Conservation (phyloP, 192 early-diverging fungal genomes). For the Podila epicladia region DNA sequence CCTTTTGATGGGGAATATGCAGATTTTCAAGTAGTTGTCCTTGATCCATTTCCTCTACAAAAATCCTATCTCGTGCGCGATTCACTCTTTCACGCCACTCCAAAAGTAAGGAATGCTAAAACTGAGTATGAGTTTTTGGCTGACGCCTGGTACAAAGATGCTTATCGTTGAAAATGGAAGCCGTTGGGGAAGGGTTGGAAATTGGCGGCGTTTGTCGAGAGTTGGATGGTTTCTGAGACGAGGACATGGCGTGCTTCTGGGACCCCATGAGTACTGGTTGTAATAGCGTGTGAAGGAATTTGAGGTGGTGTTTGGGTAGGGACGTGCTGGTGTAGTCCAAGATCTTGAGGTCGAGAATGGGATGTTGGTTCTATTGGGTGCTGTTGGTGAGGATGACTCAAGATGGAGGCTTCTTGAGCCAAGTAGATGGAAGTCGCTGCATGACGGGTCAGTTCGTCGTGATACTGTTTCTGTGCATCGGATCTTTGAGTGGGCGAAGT, state of each 20-base stretch:
- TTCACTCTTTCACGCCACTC: not conserved
- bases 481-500: not conserved
- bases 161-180: constrained; percentile 35
- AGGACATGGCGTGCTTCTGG: constrained; percentile 18
- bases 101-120: not conserved
- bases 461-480: not conserved
- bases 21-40: not conserved
- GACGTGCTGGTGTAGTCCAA: not conserved
- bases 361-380: not conserved
- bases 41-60: too few species aligned
- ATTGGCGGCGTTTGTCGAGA: constrained; percentile 33
- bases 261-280: not conserved
- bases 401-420: constrained; percentile 1
- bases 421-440: not conserved
- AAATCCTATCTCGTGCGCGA: not conserved
- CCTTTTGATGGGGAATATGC: not conserved
- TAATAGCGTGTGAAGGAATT: not conserved
- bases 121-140: not conserved
- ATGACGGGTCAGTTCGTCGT: not conserved
- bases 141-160: not conserved
- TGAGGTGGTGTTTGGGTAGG: not conserved
- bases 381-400: not conserved
- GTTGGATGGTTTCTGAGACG: constrained; percentile 36
- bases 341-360: not conserved
- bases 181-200: constrained; percentile 33